Conservation (phyloP, 164 flowering plant genomes). For the Kingdonia uniflora region DNA sequence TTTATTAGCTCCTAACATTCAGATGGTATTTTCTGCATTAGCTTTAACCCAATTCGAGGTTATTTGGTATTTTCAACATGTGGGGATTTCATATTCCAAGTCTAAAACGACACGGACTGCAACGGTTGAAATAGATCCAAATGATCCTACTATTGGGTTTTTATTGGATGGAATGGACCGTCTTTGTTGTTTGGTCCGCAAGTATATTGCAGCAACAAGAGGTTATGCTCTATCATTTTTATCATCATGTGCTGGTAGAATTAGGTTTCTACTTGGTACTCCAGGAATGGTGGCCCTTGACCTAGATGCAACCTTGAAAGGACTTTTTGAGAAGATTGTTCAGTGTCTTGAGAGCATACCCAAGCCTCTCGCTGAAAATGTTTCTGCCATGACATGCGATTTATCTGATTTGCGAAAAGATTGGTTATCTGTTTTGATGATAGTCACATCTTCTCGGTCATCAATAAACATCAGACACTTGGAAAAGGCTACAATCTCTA, state of each 20-base stretch:
- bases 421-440: slow-evolving; percentile 92
- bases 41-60: slow-evolving; percentile 90
- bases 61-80: slow-evolving; percentile 93
- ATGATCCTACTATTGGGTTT: slow-evolving; percentile 95
- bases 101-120: slow-evolving; percentile 52
- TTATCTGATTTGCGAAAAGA: slow-evolving; percentile 83
- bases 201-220: slow-evolving; percentile 92
- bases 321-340: slow-evolving; percentile 77
- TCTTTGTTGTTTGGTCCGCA: slow-evolving; percentile 89
- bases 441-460: slow-evolving; percentile 92
- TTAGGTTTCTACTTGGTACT: slow-evolving; percentile 81
- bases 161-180: slow-evolving; percentile 90
- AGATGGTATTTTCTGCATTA: slow-evolving; percentile 99
- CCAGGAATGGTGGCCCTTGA: slow-evolving; percentile 99
- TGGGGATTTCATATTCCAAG: slow-evolving; percentile 72
- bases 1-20: slow-evolving; percentile 95
- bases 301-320: slow-evolving; percentile 65
- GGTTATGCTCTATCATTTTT: slow-evolving; percentile 93
- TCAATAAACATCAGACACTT: slow-evolving; percentile 92
- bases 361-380: slow-evolving; percentile 84
- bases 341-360: slow-evolving; percentile 90
- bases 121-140: slow-evolving; percentile 83
- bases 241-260: slow-evolving; percentile 90
- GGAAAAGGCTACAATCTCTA: slow-evolving; percentile 97
- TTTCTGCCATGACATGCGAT: slow-evolving; percentile 74